Conservation (phyloP, 2,329 filamentous ascomycete genomes). For the Xylaria multiplex region DNA sequence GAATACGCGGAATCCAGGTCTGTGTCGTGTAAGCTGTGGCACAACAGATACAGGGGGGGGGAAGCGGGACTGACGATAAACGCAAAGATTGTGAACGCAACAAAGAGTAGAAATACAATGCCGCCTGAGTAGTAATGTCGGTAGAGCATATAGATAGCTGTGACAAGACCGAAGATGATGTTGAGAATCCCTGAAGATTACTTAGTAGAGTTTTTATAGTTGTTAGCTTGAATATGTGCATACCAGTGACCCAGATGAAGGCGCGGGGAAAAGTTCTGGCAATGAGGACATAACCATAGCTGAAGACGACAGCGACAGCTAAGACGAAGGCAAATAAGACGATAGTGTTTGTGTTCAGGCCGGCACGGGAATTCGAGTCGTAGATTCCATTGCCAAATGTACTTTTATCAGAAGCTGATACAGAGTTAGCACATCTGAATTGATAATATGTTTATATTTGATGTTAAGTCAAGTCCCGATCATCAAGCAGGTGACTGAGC, state of each 20-base stretch:
- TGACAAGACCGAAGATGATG: conserved; percentile 83
- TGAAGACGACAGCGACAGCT: conserved; percentile 76
- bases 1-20: conserved; percentile 89
- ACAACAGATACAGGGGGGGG: neutral
- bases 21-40: conserved; percentile 28
- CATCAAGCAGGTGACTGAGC: neutral
- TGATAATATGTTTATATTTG: neutral
- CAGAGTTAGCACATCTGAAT: conserved; percentile 23
- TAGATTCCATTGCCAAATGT: conserved; percentile 80
- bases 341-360: conserved; percentile 83
- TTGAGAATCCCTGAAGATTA: conserved; percentile 71
- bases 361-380: conserved; percentile 69
- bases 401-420: conserved; percentile 60
- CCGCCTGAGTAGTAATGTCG: conserved; percentile 82
- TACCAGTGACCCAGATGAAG: conserved; percentile 89
- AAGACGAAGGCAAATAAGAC: conserved; percentile 86
- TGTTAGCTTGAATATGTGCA: neutral
- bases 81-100: conserved; percentile 80
- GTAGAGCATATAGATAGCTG: conserved; percentile 85
- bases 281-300: conserved; percentile 78
- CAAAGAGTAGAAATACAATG: conserved; percentile 86
- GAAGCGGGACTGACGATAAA: conserved; percentile 65
- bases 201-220: conserved; percentile 7
- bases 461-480: conserved; percentile 10
- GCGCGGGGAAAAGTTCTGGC: conserved; percentile 84